A percentile compares a stretch with the other conserved stretches of the same genome.
Evolutionary conservation across 345 rosid genomes (phyloP).

Genomic region (Pugionium dolabratum): DNA sequence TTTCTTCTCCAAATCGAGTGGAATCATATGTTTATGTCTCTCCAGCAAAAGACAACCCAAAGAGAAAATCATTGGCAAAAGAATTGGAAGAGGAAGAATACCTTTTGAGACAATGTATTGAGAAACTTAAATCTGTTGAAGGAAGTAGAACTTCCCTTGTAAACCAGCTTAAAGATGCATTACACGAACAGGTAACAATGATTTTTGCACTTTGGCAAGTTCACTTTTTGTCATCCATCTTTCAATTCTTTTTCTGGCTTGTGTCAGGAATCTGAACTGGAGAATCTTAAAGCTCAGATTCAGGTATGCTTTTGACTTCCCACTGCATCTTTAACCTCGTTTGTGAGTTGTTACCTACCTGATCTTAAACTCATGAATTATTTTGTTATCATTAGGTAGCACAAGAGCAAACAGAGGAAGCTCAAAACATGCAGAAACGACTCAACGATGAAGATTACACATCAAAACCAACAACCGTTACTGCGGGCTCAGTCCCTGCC

Average conservation of each 20-base stretch:
- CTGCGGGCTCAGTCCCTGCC: slow-evolving; percentile 18
- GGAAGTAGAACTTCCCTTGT: slow-evolving; percentile 71
- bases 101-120: slow-evolving; percentile 64
- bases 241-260: slow-evolving; percentile 14
- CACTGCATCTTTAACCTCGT: background rate
- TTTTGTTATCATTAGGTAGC: slow-evolving; percentile 59
- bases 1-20: background rate
- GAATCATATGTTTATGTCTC: slow-evolving; percentile 7
- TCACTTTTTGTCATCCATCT: background rate
- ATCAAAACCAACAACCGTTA: slow-evolving; percentile 42
- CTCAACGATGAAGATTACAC: slow-evolving; percentile 58
- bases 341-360: background rate
- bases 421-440: slow-evolving; percentile 61
- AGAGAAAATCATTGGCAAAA: slow-evolving; percentile 59
- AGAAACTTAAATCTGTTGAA: slow-evolving; percentile 83
- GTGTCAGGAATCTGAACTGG: slow-evolving; percentile 80
- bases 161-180: slow-evolving; percentile 78
- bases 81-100: slow-evolving; percentile 79
- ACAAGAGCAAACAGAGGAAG: slow-evolving; percentile 73
- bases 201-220: background rate
- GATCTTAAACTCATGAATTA: slow-evolving; percentile 11
- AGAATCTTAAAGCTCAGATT: slow-evolving; percentile 78
- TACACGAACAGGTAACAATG: slow-evolving; percentile 65
- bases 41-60: slow-evolving; percentile 63
- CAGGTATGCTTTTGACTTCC: slow-evolving; percentile 50